phyloP scores from a whole-genome alignment of 2,329 filamentous ascomycete genomes.

The Helotiales sp. region DNA sequence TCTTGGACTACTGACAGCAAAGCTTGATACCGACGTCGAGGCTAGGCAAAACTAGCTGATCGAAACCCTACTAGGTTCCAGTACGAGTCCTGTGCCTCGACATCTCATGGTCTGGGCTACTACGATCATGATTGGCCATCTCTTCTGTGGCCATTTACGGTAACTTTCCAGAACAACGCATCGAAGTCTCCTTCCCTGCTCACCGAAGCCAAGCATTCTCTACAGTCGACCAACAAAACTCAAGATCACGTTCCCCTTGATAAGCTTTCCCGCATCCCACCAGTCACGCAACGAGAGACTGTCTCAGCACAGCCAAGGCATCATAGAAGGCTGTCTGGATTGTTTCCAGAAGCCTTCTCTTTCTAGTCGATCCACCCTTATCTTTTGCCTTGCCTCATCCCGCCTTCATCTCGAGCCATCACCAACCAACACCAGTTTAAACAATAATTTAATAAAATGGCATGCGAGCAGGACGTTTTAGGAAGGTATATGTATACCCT shows the following conservation, averaged over 20 bases:
- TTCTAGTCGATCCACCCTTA: not conserved
- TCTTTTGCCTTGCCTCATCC: not conserved
- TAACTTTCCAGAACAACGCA: slow-evolving; percentile 8
- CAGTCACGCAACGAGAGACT: not conserved
- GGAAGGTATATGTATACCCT: slow-evolving; percentile 4
- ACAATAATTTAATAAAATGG: too few species aligned
- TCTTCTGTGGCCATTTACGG: too few species aligned
- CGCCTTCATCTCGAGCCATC: not conserved
- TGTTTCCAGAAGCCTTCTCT: slow-evolving; percentile 8
- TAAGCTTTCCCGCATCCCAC: not conserved
- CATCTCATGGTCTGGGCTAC: too few species aligned
- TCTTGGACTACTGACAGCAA: not conserved
- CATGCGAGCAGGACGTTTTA: too few species aligned
- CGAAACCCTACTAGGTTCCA: not conserved
- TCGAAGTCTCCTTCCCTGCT: not conserved
- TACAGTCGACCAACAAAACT: not conserved
- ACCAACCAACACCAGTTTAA: too few species aligned
- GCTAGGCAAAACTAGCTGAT: not conserved
- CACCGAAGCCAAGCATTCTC: not conserved
- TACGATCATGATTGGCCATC: too few species aligned
- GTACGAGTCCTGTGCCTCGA: too few species aligned
- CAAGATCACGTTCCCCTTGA: not conserved
- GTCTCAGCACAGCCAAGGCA: not conserved
- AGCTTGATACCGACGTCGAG: too few species aligned
- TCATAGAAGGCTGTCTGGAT: not conserved